Conservation (phyloP, 1,284 basidiomycete species). For the Sporisorium scitamineum region DNA sequence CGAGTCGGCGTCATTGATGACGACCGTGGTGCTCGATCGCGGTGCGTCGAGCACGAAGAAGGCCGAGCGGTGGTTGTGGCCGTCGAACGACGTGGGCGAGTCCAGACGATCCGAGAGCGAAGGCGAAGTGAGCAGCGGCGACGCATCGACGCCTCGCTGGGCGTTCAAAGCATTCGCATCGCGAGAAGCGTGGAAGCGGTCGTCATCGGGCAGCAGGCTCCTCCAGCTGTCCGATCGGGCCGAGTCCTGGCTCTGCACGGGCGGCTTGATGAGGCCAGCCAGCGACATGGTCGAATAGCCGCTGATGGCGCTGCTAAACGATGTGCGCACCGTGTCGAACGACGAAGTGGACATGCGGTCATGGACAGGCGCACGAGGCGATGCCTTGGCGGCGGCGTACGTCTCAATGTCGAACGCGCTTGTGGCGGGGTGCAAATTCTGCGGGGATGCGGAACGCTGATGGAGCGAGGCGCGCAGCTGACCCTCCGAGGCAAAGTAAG, state of each 20-base stretch:
- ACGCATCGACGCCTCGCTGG: slow-evolving; percentile 7
- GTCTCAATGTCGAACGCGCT: slow-evolving; percentile 25
- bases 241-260: slow-evolving; percentile 14
- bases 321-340: slow-evolving; percentile 33
- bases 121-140: slow-evolving; percentile 27
- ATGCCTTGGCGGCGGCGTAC: slow-evolving; percentile 30
- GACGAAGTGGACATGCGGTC: slow-evolving; percentile 37
- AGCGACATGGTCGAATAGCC: slow-evolving; percentile 47
- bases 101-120: slow-evolving; percentile 38
- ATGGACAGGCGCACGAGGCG: slow-evolving; percentile 9
- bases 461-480: slow-evolving; percentile 16
- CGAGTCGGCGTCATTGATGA: slow-evolving; percentile 5
- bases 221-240: slow-evolving; percentile 45
- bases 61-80: slow-evolving; percentile 31
- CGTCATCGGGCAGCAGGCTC: slow-evolving; percentile 45
- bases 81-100: slow-evolving; percentile 28
- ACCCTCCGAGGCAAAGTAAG: slow-evolving; percentile 50
- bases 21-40: not conserved
- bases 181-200: slow-evolving; percentile 38
- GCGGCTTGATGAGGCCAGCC: slow-evolving; percentile 16
- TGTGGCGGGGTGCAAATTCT: slow-evolving; percentile 16
- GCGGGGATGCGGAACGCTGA: slow-evolving; percentile 26
- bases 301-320: slow-evolving; percentile 49
- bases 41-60: slow-evolving; percentile 30
- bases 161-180: not conserved